Evolutionary conservation across 202 grass and related monocot genomes (phyloP).

Genomic region (Zoysia matrella): DNA sequence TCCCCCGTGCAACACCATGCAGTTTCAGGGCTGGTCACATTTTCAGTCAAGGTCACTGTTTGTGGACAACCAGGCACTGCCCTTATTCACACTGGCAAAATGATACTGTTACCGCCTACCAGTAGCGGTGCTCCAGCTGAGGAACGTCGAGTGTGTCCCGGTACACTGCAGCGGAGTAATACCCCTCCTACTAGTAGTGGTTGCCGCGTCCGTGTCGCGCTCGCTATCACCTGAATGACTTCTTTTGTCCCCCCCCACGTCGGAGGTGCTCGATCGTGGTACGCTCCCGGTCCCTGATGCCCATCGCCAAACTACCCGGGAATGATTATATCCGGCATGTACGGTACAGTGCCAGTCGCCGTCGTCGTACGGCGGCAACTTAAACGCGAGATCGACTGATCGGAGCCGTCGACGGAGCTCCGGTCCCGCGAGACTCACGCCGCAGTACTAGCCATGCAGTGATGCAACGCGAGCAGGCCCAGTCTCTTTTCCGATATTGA

Average conservation of each 20-base stretch:
- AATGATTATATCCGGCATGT: not conserved
- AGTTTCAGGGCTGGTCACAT: too few species aligned
- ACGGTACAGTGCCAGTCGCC: not conserved
- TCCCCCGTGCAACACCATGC: not conserved
- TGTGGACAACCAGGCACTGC: too few species aligned
- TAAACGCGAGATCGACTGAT: too few species aligned
- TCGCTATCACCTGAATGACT: conserved; percentile 34
- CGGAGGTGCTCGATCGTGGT: not conserved
- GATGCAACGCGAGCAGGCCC: too few species aligned
- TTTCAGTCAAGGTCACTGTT: too few species aligned
- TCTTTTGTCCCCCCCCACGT: not conserved
- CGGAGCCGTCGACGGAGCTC: not conserved
- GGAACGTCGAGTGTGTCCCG: not conserved
- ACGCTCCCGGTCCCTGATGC: not conserved
- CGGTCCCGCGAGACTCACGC: too few species aligned
- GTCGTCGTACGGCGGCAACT: conserved; percentile 5
- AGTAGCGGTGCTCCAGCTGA: too few species aligned
- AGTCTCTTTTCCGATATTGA: too few species aligned
- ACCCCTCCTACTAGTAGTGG: not conserved
- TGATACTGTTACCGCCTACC: not conserved
- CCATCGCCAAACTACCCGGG: conserved; percentile 28
- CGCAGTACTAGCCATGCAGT: not conserved
- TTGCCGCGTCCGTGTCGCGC: conserved; percentile 29
- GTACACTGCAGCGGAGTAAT: too few species aligned
- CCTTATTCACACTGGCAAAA: not conserved